Evolutionary conservation across 2,329 filamentous ascomycete species (phyloP).

Genomic region (Xylaria sp.): DNA sequence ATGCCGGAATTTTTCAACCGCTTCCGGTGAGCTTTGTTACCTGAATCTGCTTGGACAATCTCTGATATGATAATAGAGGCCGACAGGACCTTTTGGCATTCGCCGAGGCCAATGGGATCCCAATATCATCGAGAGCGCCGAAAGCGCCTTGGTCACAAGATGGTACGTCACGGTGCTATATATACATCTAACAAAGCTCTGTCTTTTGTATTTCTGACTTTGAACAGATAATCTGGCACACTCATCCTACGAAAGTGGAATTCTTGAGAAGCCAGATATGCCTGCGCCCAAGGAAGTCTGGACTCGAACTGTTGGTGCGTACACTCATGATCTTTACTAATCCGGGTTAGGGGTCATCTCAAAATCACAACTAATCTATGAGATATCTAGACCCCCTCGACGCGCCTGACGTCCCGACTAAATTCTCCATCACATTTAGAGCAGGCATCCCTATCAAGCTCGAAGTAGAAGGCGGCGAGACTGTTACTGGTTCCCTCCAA

Average conservation of each 20-base stretch:
- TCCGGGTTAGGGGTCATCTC: no score
- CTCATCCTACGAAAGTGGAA: not conserved
- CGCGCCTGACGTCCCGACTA: slow-evolving; percentile 76
- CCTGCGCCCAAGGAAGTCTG: not conserved
- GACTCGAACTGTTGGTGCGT: not conserved
- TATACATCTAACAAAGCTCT: no score
- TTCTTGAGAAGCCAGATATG: not conserved
- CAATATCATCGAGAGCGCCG: not conserved
- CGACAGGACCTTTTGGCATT: slow-evolving; percentile 58
- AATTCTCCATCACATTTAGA: slow-evolving; percentile 77
- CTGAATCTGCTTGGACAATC: not conserved
- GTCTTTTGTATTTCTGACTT: no score
- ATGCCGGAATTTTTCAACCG: slow-evolving; percentile 39
- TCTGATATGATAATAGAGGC: slow-evolving; percentile 54
- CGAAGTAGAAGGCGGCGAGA: slow-evolving; percentile 61
- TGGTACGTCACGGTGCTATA: slow-evolving; percentile 46
- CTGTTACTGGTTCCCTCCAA: slow-evolving; percentile 74
- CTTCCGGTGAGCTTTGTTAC: slow-evolving; percentile 60
- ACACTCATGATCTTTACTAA: no score
- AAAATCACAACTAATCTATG: not conserved
- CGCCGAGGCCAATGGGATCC: not conserved
- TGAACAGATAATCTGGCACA: not conserved
- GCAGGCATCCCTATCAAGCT: slow-evolving; percentile 66
- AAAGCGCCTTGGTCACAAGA: not conserved
- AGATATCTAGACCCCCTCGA: slow-evolving; percentile 66